Conservation (phyloP, 2,329 filamentous ascomycete species). For the Diaporthe sp. region DNA sequence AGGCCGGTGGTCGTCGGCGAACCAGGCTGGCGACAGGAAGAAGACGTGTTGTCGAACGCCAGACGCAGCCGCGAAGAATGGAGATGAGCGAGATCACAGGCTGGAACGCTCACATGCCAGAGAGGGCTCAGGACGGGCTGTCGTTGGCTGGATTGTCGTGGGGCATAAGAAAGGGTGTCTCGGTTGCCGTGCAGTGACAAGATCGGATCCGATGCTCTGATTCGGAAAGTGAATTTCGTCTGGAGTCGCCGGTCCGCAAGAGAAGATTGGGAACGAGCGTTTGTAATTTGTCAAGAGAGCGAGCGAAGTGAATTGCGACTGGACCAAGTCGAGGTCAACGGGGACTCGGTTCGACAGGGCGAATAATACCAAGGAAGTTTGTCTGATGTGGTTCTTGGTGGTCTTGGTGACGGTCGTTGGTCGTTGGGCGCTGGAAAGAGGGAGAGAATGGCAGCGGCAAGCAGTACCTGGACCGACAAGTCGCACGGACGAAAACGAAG, state of each 20-base stretch:
- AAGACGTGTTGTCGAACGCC: constrained; percentile 25
- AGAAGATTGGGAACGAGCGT: not conserved
- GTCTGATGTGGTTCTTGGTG: constrained; percentile 7
- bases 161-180: constrained; percentile 30
- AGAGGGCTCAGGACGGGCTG: constrained; percentile 22
- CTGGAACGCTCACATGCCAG: constrained; percentile 39
- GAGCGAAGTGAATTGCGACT: constrained; percentile 6
- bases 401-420: not conserved
- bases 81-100: constrained; percentile 8
- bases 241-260: not conserved
- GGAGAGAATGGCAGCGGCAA: constrained; percentile 12
- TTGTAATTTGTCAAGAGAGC: constrained; percentile 4
- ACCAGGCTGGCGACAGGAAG: constrained; percentile 11
- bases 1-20: not conserved
- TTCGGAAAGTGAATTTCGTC: constrained; percentile 22
- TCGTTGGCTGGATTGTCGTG: constrained; percentile 19
- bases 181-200: constrained; percentile 1
- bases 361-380: not conserved
- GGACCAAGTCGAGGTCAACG: constrained; percentile 6
- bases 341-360: not conserved
- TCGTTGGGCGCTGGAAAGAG: not conserved
- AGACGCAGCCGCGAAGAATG: constrained; percentile 33
- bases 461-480: constrained; percentile 23
- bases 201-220: constrained; percentile 29
- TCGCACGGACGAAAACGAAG: constrained; percentile 26